Conservation (phyloP, 164 flowering plant genomes). For the Berberis vulgaris region DNA sequence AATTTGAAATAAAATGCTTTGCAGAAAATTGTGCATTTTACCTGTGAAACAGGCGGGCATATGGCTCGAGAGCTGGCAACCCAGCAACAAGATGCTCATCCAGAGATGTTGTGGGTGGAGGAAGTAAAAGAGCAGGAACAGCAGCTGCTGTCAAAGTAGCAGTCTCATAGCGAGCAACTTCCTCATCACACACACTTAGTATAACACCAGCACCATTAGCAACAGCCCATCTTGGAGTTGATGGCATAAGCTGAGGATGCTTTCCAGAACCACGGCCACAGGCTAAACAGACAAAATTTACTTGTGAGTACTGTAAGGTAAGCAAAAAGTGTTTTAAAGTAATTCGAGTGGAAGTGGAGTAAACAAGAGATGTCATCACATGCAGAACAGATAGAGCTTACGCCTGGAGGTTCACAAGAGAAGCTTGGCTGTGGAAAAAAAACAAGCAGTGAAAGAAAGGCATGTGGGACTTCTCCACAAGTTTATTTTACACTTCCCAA, state of each 20-base stretch:
- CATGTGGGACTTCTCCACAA: no score
- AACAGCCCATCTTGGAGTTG: slow-evolving; percentile 98
- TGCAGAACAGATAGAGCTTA: no score
- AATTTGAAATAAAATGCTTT: not conserved
- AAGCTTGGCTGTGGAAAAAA: no score
- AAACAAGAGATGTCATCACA: no score
- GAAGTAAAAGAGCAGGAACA: slow-evolving; percentile 95
- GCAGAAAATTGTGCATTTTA: slow-evolving; percentile 14
- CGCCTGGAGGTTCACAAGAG: no score
- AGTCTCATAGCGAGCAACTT: slow-evolving; percentile 90
- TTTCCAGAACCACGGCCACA: slow-evolving; percentile 90
- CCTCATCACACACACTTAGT: slow-evolving; percentile 92
- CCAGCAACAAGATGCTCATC: slow-evolving; percentile 98
- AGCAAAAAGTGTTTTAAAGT: no score
- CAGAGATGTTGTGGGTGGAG: slow-evolving; percentile 88
- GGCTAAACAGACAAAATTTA: slow-evolving; percentile 21
- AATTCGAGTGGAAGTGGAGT: no score
- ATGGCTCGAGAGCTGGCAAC: slow-evolving; percentile 94
- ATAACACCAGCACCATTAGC: slow-evolving; percentile 99
- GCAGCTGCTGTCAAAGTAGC: slow-evolving; percentile 91
- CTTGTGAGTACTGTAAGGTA: not conserved
- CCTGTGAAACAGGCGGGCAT: slow-evolving; percentile 95
- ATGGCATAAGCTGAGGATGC: slow-evolving; percentile 95
- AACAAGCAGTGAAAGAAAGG: no score
- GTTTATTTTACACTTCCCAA: no score